Percentiles rank a stretch among this genome's conserved stretches.
phyloP scores from a whole-genome alignment of 1,284 basidiomycete species.

The Ganoderma sp. region DNA sequence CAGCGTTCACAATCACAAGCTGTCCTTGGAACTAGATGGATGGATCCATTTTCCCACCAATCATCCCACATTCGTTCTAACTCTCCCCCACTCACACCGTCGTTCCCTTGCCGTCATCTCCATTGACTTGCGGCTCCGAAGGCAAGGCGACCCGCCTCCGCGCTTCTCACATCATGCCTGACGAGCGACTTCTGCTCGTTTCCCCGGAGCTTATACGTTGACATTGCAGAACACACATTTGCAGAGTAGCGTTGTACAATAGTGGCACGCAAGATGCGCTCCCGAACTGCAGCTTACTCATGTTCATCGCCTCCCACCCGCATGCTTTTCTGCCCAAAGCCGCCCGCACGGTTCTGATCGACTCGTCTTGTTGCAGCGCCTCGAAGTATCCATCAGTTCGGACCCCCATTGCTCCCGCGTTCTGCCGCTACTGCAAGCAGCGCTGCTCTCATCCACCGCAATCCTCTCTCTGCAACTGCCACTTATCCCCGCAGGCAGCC shows the following conservation, averaged over 20 bases:
- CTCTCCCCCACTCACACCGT: not conserved
- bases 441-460: not conserved
- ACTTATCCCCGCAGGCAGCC: slow-evolving; percentile 17
- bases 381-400: slow-evolving; percentile 27
- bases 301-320: not conserved
- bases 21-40: not conserved
- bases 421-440: not conserved
- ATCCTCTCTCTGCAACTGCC: slow-evolving; percentile 18
- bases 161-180: slow-evolving; percentile 6
- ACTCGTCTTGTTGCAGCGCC: slow-evolving; percentile 8
- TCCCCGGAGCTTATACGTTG: not conserved
- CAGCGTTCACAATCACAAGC: not conserved
- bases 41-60: slow-evolving; percentile 3
- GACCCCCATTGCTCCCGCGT: slow-evolving; percentile 15
- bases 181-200: slow-evolving; percentile 2
- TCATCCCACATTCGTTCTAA: slow-evolving; percentile 15
- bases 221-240: slow-evolving; percentile 1
- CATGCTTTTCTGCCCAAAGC: slow-evolving; percentile 8
- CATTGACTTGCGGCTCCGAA: slow-evolving; percentile 29
- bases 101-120: slow-evolving; percentile 16
- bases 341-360: slow-evolving; percentile 17
- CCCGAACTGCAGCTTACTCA: slow-evolving; percentile 3
- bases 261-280: slow-evolving; percentile 7
- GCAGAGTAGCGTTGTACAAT: not conserved
- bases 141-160: slow-evolving; percentile 28